Base-by-base conservation (phyloP, 495 filamentous ascomycete genomes). In the Podospora bellae-mahoneyi region DNA sequence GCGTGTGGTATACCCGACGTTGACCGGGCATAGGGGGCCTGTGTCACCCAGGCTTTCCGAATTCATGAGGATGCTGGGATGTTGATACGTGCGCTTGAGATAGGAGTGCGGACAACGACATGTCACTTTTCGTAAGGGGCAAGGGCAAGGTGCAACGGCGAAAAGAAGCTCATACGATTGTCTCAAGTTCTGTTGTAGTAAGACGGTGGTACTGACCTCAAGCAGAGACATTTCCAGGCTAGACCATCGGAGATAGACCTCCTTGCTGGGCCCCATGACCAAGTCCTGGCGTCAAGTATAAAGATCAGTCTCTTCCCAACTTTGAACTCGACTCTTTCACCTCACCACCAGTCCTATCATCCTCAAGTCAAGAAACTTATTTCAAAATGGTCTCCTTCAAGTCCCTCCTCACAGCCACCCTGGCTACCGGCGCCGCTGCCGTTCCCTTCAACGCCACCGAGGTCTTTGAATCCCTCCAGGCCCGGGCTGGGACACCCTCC, bases 401-500 rank as follows among this genome's bases (percentile, higher is more conserved):
- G 64, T 30, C 71, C 34, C 54, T 73, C 64, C 19, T 73, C 19
- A 60, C 69, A 27, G 57, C 23, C 34, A 64, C 66, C n/a, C 56
- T 65, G 65, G n/a, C 55, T 23, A 19, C 66, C 60, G 54, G 64
- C 34, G 64, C 64, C 48, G 70, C 55, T 53, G 65, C 71, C 27
- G 28, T 65, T 2, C 68, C 68, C 64, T 64, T 67, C 53, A 67
- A 72, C 61, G 57, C 28, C n/a, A 71, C 66, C 44, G 62, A 68
- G 62, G 20, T 68, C 55, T 62, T 74, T 32, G 75, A 78, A 7
- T 73, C 76, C 13, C 78, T 82, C 44, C 70, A 69, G 10, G 74
- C 70, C 18, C 79, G 80, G 0, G 68, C 59, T 56, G 67, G 67
- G 34, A 74, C 72, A 15, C 61, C 68, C 54, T 69, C 62, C 56